A percentile compares a stretch with the other conserved stretches of the same genome.
phyloP scores from a whole-genome alignment of 1,284 basidiomycete species.

The Leccinum angustisporum region DNA sequence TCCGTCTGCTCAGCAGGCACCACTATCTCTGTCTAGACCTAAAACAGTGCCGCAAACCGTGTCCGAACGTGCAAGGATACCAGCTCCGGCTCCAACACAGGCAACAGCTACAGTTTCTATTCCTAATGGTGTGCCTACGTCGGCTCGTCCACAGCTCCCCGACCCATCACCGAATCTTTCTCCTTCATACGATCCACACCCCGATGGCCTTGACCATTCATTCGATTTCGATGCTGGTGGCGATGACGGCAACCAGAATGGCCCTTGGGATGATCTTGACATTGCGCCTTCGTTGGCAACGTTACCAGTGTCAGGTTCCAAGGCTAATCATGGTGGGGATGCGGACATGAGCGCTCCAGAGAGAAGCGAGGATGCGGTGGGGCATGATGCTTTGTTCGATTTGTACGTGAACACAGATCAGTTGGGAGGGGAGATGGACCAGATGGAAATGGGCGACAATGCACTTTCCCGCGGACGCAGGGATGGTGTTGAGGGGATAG shows the following conservation, averaged over 20 bases:
- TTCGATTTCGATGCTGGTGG: conserved; percentile 20
- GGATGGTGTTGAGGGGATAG: not conserved
- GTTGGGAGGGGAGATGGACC: conserved; percentile 6
- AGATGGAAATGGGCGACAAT: not conserved
- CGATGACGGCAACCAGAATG: not conserved
- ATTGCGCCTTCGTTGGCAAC: conserved; percentile 5
- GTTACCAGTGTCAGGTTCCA: not conserved
- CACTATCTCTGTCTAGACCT: not conserved
- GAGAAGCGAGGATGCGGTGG: conserved; percentile 9
- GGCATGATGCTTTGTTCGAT: conserved; percentile 21
- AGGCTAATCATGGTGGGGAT: not conserved
- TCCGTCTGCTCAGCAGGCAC: not conserved
- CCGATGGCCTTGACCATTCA: conserved; percentile 22
- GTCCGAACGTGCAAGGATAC: not conserved
- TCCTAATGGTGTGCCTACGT: not conserved
- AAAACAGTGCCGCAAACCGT: not conserved
- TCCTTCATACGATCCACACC: conserved; percentile 7
- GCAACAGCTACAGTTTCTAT: not conserved
- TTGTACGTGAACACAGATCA: conserved; percentile 32
- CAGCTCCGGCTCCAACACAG: not conserved
- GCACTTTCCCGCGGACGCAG: not conserved
- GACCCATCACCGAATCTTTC: not conserved
- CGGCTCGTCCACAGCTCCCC: not conserved
- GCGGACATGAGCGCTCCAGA: not conserved
- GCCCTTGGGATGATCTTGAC: conserved; percentile 12